A percentile compares a stretch with the other conserved stretches of the same genome.
Evolutionary conservation across 148 eudicot genomes (phyloP).

Genomic region (Heliosperma pusillum): DNA sequence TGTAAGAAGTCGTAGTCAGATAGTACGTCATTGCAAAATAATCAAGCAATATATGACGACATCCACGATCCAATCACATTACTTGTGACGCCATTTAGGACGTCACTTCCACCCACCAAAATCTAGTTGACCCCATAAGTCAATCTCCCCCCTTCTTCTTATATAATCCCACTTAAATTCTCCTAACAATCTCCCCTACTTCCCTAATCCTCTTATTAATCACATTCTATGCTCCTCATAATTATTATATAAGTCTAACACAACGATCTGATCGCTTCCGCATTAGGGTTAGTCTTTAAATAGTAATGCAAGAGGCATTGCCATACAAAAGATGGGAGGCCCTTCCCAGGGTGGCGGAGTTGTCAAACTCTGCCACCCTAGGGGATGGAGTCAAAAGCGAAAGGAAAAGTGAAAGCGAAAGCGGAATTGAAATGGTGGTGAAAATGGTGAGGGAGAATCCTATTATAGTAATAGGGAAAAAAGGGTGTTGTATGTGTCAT

Average conservation of each 20-base stretch:
- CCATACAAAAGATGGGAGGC: constrained; percentile 39
- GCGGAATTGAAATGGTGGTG: neutral
- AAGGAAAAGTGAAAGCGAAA: neutral
- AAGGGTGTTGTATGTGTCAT: constrained; percentile 86
- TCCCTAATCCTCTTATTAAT: neutral
- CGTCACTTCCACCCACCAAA: constrained; percentile 19
- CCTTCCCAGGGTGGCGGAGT: constrained; percentile 19
- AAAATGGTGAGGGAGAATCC: constrained; percentile 53
- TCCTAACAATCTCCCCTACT: constrained; percentile 6
- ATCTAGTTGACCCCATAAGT: constrained; percentile 23
- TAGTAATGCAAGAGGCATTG: constrained; percentile 48
- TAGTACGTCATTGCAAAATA: constrained; percentile 17
- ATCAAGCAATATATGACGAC: constrained; percentile 18
- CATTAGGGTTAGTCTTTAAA: too few relatives aligned
- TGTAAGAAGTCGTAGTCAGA: constrained; percentile 28
- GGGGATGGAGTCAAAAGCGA: neutral
- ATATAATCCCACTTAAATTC: constrained; percentile 7
- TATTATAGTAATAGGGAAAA: constrained; percentile 53
- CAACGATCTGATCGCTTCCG: neutral
- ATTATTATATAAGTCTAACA: too few relatives aligned
- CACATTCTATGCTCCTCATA: too few relatives aligned
- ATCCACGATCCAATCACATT: constrained; percentile 31
- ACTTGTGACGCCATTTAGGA: constrained; percentile 5
- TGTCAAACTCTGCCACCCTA: constrained; percentile 2
- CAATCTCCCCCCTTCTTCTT: neutral